Percentiles rank a stretch among this genome's conserved stretches.
Evolutionary conservation across 768 basidiomycete genomes (phyloP).

Genomic region (Suillus discolor): DNA sequence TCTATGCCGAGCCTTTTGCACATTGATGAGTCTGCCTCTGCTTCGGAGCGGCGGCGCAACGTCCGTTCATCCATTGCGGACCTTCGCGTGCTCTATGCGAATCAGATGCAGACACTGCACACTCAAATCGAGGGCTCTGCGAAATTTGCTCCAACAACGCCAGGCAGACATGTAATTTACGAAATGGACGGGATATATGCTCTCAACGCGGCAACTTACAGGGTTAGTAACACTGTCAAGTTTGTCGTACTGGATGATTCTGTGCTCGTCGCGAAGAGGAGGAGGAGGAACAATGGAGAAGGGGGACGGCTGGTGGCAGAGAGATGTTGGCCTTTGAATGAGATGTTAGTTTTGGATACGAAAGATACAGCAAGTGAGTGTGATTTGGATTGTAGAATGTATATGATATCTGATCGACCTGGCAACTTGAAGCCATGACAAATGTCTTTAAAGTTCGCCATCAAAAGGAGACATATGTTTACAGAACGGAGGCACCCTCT

Average conservation of each 20-base stretch:
- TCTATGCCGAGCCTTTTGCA: conserved; percentile 92
- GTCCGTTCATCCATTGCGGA: conserved; percentile 94
- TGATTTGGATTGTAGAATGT: background rate
- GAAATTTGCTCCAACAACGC: conserved; percentile 90
- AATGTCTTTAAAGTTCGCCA: conserved; percentile 96
- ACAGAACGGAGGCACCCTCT: conserved; percentile 75
- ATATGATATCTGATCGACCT: conserved; percentile 10
- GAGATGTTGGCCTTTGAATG: conserved; percentile 88
- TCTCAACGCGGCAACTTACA: conserved; percentile 95
- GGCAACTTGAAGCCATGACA: conserved; percentile 59
- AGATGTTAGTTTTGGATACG: conserved; percentile 94
- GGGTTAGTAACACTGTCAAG: conserved; percentile 81
- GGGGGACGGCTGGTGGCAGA: conserved; percentile 87
- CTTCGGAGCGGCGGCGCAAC: conserved; percentile 60
- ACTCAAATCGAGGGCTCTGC: conserved; percentile 91
- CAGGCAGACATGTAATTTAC: conserved; percentile 87
- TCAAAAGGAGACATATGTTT: conserved; percentile 93
- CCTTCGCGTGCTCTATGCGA: conserved; percentile 90
- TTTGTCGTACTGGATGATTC: conserved; percentile 93
- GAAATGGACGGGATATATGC: conserved; percentile 84
- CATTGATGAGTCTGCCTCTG: conserved; percentile 78
- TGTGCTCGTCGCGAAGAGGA: conserved; percentile 81
- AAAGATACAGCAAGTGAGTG: conserved; percentile 88
- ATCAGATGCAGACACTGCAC: conserved; percentile 91
- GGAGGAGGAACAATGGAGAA: conserved; percentile 61